Evolutionary conservation across 345 rosid species (phyloP).

Genomic region (Eucalyptus regnans): DNA sequence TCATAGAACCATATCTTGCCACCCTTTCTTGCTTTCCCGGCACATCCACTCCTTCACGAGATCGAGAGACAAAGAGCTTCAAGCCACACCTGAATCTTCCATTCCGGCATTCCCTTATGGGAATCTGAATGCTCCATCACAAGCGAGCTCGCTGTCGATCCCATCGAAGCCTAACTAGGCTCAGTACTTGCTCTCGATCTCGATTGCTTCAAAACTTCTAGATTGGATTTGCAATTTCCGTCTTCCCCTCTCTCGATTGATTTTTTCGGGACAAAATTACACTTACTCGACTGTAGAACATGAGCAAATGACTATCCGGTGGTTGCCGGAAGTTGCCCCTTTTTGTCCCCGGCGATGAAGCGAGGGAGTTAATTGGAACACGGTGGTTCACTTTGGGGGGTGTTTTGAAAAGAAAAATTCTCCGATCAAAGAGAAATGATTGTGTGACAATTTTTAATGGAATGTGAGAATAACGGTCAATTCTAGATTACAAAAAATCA

Average conservation of each 20-base stretch:
- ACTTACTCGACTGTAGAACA: not conserved
- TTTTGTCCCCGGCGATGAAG: not conserved
- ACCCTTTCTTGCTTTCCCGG: no score
- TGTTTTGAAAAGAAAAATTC: not conserved
- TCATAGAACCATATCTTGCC: no score
- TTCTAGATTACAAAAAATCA: no score
- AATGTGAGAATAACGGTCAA: accelerated
- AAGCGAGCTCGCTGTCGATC: not conserved
- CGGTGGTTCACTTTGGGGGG: not conserved
- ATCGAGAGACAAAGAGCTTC: no score
- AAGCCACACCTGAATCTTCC: no score
- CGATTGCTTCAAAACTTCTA: not conserved
- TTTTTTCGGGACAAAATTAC: not conserved
- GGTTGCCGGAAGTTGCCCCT: not conserved
- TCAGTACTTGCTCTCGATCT: not conserved
- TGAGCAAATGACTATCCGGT: not conserved
- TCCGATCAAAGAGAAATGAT: no score
- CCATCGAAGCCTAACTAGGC: not conserved
- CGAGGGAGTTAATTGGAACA: not conserved
- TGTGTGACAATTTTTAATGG: no score
- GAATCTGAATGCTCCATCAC: not conserved
- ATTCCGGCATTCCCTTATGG: no score
- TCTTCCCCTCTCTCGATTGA: not conserved
- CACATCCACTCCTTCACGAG: no score
- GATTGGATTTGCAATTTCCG: not conserved